Percentiles rank a stretch among this genome's conserved stretches.
Conservation (phyloP, 1,139 yeast genomes). For the Yamadazyma conglobata region DNA sequence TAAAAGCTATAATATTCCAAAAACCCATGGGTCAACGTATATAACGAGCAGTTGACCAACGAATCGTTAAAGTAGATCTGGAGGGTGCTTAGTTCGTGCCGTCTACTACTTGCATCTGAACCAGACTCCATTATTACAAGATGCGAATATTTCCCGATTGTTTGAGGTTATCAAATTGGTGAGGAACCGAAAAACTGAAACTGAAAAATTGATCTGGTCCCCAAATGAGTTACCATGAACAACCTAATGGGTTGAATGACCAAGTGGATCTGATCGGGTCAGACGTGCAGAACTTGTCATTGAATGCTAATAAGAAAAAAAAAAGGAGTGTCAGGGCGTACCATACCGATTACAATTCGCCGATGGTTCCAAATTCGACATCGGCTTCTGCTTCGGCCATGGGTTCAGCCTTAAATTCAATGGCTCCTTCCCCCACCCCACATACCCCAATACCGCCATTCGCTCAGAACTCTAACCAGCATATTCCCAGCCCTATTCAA, state of each 20-base stretch:
- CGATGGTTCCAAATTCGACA: background rate
- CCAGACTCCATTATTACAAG: too few relatives aligned
- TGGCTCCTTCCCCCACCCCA: too few relatives aligned
- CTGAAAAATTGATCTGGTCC: too few relatives aligned
- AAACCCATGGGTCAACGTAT: slow-evolving; percentile 32
- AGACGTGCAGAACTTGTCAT: slow-evolving; percentile 6
- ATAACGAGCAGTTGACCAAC: slow-evolving; percentile 36
- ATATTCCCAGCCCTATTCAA: too few relatives aligned
- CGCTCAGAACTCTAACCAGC: too few relatives aligned
- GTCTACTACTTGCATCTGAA: too few relatives aligned
- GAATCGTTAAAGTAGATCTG: slow-evolving; percentile 13
- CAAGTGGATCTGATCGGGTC: slow-evolving; percentile 15
- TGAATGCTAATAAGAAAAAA: slow-evolving; percentile 30
- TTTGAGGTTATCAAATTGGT: too few relatives aligned
- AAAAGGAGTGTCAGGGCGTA: slow-evolving; percentile 47
- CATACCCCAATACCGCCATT: too few relatives aligned
- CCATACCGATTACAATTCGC: slow-evolving; percentile 21
- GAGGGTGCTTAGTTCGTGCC: background rate
- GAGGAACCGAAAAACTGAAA: too few relatives aligned
- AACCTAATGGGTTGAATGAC: too few relatives aligned
- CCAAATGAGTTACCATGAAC: too few relatives aligned
- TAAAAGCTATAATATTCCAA: slow-evolving; percentile 13
- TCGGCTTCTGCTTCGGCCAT: slow-evolving; percentile 1
- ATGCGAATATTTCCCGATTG: too few relatives aligned
- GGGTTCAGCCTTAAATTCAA: background rate